Evolutionary conservation across 208 protist species (phyloP), one percentile per base, ranked within the genome.

Genomic region (Acanthamoeba castellanii): DNA sequence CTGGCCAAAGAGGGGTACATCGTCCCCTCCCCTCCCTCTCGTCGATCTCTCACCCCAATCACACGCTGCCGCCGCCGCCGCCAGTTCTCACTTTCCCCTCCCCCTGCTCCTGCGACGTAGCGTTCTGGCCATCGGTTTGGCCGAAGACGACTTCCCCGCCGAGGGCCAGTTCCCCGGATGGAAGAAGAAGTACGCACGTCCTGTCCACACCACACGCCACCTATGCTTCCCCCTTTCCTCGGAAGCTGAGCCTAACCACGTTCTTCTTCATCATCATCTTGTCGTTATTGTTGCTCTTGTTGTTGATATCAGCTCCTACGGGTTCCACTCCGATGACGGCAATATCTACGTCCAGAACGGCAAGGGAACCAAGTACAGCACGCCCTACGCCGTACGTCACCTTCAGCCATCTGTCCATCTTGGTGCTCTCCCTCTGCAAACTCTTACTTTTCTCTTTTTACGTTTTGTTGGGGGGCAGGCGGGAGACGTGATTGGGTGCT

Each of bases 261-360:
- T n/a, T n/a, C n/a, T n/a, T n/a, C n/a, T n/a, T n/a, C n/a, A n/a
- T n/a, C n/a, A n/a, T n/a, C n/a, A n/a, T n/a, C n/a, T n/a, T n/a
- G n/a, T 66, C 16, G 22, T 22, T 66, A 13, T 66, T 25, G 30
- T 72, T 4, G 11, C 6, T 16, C 3, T 72, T 72, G 64, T 22
- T 6, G 11, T 5, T 72, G 30, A 72, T 9, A 9, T 4, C 64
- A 87, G 78, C 20, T 87, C 78, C 9, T 50, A 87, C 5, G 78
- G 78, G 32, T 87, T n/a, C 18, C 78, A 87, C 55, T 87, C 78
- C 52, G 78, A 87, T 87, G 78, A 87, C 55, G 78, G 78, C 18
- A 6, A 27, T 4, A 32, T 45, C 9, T 50, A 64, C 30, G 20
- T 22, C 7, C 5, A 72, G 18, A 22, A 72, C 27, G 5, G 5